phyloP scores from a whole-genome alignment of 805 yeast species.

The Saturnispora serradocipensis region DNA sequence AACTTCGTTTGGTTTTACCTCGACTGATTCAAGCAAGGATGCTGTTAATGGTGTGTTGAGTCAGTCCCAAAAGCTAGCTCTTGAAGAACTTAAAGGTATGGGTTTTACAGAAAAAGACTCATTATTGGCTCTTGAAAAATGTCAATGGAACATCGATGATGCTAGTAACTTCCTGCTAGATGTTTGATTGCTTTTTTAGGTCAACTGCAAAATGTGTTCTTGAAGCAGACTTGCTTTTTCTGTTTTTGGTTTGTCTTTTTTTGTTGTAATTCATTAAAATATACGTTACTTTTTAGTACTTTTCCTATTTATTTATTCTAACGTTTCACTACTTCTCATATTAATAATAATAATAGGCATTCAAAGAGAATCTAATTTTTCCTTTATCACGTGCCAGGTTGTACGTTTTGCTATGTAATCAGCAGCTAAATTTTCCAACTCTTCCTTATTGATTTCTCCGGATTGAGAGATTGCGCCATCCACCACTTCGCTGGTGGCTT shows the following conservation, averaged over 20 bases:
- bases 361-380: constrained; percentile 24
- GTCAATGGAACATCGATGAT: constrained; percentile 67
- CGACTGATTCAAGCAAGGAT: not conserved
- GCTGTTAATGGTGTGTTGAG: constrained; percentile 9
- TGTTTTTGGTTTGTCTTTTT: not conserved
- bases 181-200: constrained; percentile 20
- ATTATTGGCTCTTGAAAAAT: constrained; percentile 53
- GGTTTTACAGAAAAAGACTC: constrained; percentile 71
- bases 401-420: constrained; percentile 36
- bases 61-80: constrained; percentile 36
- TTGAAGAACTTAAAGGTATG: constrained; percentile 80
- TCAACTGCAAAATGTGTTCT: not conserved
- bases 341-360: not conserved
- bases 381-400: constrained; percentile 36
- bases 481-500: constrained; percentile 3
- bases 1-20: constrained; percentile 13
- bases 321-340: not conserved
- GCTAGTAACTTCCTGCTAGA: constrained; percentile 86
- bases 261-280: not conserved
- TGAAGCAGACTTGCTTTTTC: not conserved
- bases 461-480: not conserved
- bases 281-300: not conserved
- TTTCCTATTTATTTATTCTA: not conserved
- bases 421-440: constrained; percentile 33
- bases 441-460: constrained; percentile 17